phyloP scores from a whole-genome alignment of 202 grass and related monocot genomes.

The Cymbopogon flexuosus region DNA sequence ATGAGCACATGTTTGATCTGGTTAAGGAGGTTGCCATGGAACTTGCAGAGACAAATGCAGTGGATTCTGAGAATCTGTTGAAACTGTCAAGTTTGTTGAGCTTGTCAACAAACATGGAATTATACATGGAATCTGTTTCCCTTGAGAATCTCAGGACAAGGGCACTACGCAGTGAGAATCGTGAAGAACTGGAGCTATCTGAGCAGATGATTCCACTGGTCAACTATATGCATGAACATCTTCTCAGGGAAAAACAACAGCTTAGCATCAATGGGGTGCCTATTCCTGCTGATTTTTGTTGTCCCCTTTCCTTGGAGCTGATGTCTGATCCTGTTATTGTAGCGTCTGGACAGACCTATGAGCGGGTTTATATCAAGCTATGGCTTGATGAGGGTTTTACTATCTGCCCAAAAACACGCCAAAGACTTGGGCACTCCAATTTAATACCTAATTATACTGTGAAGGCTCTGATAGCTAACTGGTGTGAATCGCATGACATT shows the following conservation, averaged over 20 bases:
- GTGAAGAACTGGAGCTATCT: constrained; percentile 39
- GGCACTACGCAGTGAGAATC: constrained; percentile 44
- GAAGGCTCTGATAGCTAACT: constrained; percentile 96
- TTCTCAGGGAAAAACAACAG: constrained; percentile 61
- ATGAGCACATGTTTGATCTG: constrained; percentile 52
- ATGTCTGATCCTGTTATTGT: constrained; percentile 99
- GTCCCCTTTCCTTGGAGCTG: constrained; percentile 89
- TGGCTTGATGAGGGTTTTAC: constrained; percentile 96
- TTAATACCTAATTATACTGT: constrained; percentile 99
- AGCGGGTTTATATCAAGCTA: constrained; percentile 81
- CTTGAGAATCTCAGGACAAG: constrained; percentile 71
- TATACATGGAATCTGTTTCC: constrained; percentile 82
- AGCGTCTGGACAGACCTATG: constrained; percentile 93
- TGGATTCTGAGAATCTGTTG: constrained; percentile 47
- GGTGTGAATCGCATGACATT: constrained; percentile 94
- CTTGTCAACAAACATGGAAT: constrained; percentile 87
- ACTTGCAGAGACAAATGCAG: constrained; percentile 27
- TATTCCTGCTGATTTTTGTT: constrained; percentile 93
- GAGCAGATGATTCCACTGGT: constrained; percentile 56
- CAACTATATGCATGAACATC: constrained; percentile 63
- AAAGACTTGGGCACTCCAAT: constrained; percentile 83
- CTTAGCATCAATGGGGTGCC: constrained; percentile 76
- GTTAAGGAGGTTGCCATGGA: constrained; percentile 51
- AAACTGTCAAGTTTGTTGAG: constrained; percentile 52
- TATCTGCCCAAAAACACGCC: constrained; percentile 84